Percentiles rank a stretch among this genome's conserved stretches.
Conservation (phyloP, 805 yeast genomes). For the Candida vartiovaarae region DNA sequence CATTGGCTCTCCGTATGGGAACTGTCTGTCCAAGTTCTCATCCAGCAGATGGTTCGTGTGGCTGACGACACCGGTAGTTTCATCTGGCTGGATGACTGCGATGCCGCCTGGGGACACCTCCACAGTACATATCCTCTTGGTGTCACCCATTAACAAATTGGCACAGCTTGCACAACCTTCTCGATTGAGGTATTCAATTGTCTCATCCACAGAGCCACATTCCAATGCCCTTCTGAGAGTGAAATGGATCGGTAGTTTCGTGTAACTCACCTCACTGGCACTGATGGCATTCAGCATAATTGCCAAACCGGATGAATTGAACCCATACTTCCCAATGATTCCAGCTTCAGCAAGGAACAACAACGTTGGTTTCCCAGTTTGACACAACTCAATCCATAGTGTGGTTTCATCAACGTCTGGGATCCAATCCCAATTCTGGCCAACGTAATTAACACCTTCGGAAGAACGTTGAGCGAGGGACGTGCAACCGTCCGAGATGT, state of each 20-base stretch:
- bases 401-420: constrained; percentile 18
- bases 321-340: constrained; percentile 22
- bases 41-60: constrained; percentile 24
- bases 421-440: constrained; percentile 40
- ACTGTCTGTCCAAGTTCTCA: neutral
- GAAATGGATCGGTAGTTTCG: constrained; percentile 31
- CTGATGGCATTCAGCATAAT: constrained; percentile 19
- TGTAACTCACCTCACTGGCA: constrained; percentile 22
- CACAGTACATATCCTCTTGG: constrained; percentile 12
- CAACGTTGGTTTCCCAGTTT: constrained; percentile 18
- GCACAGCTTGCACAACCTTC: constrained; percentile 22
- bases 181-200: constrained; percentile 7
- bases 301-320: constrained; percentile 15
- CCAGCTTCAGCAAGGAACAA: constrained; percentile 23
- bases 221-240: constrained; percentile 29
- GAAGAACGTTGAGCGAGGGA: constrained; percentile 21
- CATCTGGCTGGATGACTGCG: constrained; percentile 10
- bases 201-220: constrained; percentile 14
- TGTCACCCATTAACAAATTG: constrained; percentile 21
- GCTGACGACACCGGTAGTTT: constrained; percentile 9
- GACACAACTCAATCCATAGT: constrained; percentile 22
- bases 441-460: constrained; percentile 20
- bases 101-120: constrained; percentile 20
- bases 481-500: constrained; percentile 34
- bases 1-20: constrained; percentile 10